Conservation (phyloP, 371 early-diverging fungal genomes). For the Aphelidium insulamus region DNA sequence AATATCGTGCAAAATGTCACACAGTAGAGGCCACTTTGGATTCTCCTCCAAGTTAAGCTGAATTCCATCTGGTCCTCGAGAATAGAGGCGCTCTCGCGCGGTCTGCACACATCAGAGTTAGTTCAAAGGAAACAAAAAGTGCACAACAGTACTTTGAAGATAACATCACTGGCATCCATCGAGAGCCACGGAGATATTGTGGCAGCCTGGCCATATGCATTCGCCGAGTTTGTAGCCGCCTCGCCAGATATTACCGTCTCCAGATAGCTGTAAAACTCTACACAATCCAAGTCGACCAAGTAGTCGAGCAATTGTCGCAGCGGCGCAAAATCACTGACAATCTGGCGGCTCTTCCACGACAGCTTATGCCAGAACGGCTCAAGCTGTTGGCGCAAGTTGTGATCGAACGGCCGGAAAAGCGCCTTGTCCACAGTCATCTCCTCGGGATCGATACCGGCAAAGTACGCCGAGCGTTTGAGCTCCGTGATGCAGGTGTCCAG, state of each 20-base stretch:
- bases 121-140: background rate
- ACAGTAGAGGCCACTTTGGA: slow-evolving; percentile 71
- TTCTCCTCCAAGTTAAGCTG: slow-evolving; percentile 58
- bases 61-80: slow-evolving; percentile 12
- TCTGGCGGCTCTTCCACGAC: slow-evolving; percentile 38
- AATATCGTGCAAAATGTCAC: slow-evolving; percentile 47
- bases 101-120: slow-evolving; percentile 7
- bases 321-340: slow-evolving; percentile 45
- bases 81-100: slow-evolving; percentile 37
- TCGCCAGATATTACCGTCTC: slow-evolving; percentile 42
- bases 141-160: slow-evolving; percentile 19
- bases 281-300: slow-evolving; percentile 61
- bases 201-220: slow-evolving; percentile 10
- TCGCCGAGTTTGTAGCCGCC: slow-evolving; percentile 18
- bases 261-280: slow-evolving; percentile 60
- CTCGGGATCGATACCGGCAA: slow-evolving; percentile 34
- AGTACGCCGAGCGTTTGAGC: slow-evolving; percentile 26
- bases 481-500: slow-evolving; percentile 56
- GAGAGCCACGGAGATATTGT: slow-evolving; percentile 49
- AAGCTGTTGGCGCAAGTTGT: slow-evolving; percentile 40
- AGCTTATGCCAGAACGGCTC: slow-evolving; percentile 77
- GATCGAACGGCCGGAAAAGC: slow-evolving; percentile 57
- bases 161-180: slow-evolving; percentile 57
- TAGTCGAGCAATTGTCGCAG: slow-evolving; percentile 46
- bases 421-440: slow-evolving; percentile 66